A percentile compares a stretch with the other conserved stretches of the same genome.
Evolutionary conservation across 1,139 yeast species (phyloP).

Genomic region (Saccharomyces hybrid): DNA sequence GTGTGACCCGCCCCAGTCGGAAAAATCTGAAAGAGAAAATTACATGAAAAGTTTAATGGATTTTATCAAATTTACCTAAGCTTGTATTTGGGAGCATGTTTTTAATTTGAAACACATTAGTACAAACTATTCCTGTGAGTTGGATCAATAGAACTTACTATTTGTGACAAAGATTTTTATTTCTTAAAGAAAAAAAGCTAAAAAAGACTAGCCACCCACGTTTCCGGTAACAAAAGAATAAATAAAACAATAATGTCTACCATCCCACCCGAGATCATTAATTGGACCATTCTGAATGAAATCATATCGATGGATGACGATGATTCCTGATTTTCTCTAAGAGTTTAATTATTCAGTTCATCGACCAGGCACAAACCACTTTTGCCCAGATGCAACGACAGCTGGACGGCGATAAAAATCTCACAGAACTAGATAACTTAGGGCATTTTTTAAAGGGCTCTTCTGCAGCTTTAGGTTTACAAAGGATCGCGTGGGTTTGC

Average conservation of each 20-base stretch:
- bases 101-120: neutral
- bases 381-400: slow-evolving; percentile 62
- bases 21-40: neutral
- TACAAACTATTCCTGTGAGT: neutral
- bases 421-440: slow-evolving; percentile 57
- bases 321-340: slow-evolving; percentile 69
- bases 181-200: neutral
- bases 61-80: neutral
- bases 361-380: slow-evolving; percentile 81
- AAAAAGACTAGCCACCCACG: neutral
- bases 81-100: neutral
- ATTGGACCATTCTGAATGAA: slow-evolving; percentile 85
- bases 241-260: slow-evolving; percentile 11
- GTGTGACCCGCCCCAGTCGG: neutral
- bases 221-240: neutral
- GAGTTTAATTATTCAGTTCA: slow-evolving; percentile 70
- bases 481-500: slow-evolving; percentile 75
- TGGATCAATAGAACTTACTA: neutral
- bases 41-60: neutral
- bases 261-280: slow-evolving; percentile 56
- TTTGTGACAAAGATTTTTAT: neutral
- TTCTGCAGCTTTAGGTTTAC: slow-evolving; percentile 87
- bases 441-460: slow-evolving; percentile 95
- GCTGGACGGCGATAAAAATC: slow-evolving; percentile 36
- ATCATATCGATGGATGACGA: slow-evolving; percentile 91